Conservation (phyloP, 164 flowering plant species). For the Tinospora cordifolia region DNA sequence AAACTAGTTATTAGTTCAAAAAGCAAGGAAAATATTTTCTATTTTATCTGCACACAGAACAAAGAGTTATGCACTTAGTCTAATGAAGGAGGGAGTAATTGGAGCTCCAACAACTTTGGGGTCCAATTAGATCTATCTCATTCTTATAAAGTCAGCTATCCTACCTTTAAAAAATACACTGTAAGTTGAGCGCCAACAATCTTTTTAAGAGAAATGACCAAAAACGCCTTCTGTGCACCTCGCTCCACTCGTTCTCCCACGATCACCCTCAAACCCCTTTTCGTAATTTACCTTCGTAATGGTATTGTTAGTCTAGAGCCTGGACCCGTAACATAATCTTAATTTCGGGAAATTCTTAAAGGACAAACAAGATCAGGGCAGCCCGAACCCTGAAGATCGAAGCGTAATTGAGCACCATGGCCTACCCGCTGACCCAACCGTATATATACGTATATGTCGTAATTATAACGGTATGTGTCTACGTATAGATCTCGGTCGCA, state of each 20-base stretch:
- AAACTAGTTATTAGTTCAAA: too few species aligned
- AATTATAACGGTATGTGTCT: neutral
- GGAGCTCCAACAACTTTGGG: neutral
- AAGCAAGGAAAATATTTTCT: too few species aligned
- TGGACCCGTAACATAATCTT: neutral
- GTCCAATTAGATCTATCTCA: neutral
- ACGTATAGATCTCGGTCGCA: neutral
- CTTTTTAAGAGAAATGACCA: neutral
- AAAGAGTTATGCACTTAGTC: too few species aligned
- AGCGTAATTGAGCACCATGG: neutral
- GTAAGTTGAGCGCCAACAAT: neutral
- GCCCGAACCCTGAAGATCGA: neutral
- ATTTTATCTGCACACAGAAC: too few species aligned
- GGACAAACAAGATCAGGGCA: neutral
- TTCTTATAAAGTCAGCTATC: neutral
- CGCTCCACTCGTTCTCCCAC: neutral
- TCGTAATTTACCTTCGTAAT: neutral
- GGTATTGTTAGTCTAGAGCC: too few species aligned
- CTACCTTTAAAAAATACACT: neutral
- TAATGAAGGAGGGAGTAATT: neutral
- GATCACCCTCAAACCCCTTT: neutral
- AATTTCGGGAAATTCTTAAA: neutral
- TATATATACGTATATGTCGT: neutral
- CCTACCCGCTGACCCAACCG: conserved; percentile 7
- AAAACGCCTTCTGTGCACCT: neutral